A percentile compares a stretch with the other conserved stretches of the same genome.
Conservation (phyloP, 2,329 filamentous ascomycete species). For the Orbilia ellipsospora region DNA sequence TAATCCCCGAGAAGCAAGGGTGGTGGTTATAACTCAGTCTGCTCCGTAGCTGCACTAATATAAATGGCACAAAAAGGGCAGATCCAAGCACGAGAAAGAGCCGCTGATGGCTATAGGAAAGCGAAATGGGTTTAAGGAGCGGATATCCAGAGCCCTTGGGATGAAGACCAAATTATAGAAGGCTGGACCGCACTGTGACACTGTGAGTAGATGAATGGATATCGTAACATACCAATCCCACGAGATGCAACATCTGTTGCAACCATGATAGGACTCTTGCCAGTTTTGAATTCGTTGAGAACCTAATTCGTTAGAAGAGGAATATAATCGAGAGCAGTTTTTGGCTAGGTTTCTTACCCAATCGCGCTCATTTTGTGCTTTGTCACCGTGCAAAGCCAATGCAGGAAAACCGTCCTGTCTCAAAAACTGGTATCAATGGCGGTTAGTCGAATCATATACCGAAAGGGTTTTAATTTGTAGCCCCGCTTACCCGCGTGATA, state of each 20-base stretch:
- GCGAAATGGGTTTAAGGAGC: constrained; percentile 53
- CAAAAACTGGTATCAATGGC: constrained; percentile 55
- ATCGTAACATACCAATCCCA: constrained; percentile 90
- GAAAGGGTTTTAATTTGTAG: not conserved
- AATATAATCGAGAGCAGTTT: not conserved
- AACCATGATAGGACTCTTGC: constrained; percentile 87
- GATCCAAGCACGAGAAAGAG: constrained; percentile 34
- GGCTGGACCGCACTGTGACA: constrained; percentile 54
- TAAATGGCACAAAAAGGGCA: constrained; percentile 38
- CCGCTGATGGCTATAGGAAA: constrained; percentile 44
- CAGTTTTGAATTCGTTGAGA: constrained; percentile 92
- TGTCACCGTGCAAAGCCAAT: constrained; percentile 93
- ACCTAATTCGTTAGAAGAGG: constrained; percentile 61
- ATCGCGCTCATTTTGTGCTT: constrained; percentile 92
- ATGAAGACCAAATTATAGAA: constrained; percentile 36
- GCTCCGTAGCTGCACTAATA: constrained; percentile 31
- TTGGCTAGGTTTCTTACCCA: constrained; percentile 66
- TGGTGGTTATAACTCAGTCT: constrained; percentile 33
- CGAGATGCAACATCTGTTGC: constrained; percentile 95
- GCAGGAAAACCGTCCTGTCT: constrained; percentile 81
- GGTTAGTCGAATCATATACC: not conserved
- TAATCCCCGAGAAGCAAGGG: constrained; percentile 30
- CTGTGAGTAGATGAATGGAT: constrained; percentile 62
- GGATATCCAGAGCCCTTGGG: constrained; percentile 48
- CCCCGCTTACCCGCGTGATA: constrained; percentile 66